Conservation (phyloP, 2,329 filamentous ascomycete species). For the Aspergillus arachidicola region DNA sequence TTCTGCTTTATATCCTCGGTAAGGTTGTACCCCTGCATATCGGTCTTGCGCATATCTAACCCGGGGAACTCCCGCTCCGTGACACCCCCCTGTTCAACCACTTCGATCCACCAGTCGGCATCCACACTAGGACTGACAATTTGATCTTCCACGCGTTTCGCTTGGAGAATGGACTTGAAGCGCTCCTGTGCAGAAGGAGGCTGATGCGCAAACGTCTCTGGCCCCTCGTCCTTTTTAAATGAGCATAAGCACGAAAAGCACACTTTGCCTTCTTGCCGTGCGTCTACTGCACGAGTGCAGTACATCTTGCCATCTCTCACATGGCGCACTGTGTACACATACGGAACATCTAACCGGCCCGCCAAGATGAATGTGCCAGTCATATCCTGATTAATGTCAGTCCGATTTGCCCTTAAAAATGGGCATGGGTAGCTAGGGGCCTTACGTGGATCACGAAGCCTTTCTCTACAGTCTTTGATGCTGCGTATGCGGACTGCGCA, state of each 20-base stretch:
- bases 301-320: conserved; percentile 57
- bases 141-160: conserved; percentile 38
- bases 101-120: conserved; percentile 38
- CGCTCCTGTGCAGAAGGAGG: conserved; percentile 30
- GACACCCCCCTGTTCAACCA: conserved; percentile 28
- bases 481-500: conserved; percentile 60
- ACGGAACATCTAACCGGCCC: conserved; percentile 51
- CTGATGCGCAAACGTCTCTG: conserved; percentile 33
- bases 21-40: conserved; percentile 55
- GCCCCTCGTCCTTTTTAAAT: conserved; percentile 51
- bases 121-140: conserved; percentile 38
- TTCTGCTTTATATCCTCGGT: conserved; percentile 25
- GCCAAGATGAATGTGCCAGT: conserved; percentile 56
- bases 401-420: not conserved
- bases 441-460: conserved; percentile 57
- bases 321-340: conserved; percentile 54
- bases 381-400: conserved; percentile 44
- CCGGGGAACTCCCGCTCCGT: conserved; percentile 40
- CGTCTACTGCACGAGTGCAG: conserved; percentile 55
- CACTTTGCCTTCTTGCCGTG: conserved; percentile 51
- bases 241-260: conserved; percentile 57
- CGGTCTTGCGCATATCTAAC: conserved; percentile 54
- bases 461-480: conserved; percentile 54
- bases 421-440: not conserved
- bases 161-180: conserved; percentile 33